phyloP scores from a whole-genome alignment of 2,329 filamentous ascomycete genomes.

The Arthrinium puccinioides region DNA sequence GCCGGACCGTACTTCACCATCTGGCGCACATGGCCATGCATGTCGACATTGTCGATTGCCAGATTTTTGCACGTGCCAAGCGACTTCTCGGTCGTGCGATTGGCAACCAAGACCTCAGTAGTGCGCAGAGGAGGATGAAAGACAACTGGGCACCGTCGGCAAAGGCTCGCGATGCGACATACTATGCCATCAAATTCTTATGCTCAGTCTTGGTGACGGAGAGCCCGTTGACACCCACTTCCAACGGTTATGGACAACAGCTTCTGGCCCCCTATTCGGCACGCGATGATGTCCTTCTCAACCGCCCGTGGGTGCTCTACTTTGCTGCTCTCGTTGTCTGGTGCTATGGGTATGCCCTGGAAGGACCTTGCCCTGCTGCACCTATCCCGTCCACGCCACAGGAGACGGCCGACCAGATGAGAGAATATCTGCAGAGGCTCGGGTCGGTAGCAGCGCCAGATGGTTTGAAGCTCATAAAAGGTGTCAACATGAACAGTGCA shows the following conservation, averaged over 20 bases:
- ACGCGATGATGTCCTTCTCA: conserved; percentile 80
- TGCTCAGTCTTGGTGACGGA: conserved; percentile 72
- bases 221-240: conserved; percentile 28
- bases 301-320: conserved; percentile 92
- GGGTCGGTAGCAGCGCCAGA: conserved; percentile 68
- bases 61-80: conserved; percentile 87
- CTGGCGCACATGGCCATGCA: conserved; percentile 97
- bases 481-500: conserved; percentile 77
- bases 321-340: conserved; percentile 89
- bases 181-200: conserved; percentile 85
- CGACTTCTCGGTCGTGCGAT: conserved; percentile 81
- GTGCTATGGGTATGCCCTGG: conserved; percentile 88
- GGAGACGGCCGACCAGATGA: conserved; percentile 72
- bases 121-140: conserved; percentile 76
- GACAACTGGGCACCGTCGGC: conserved; percentile 85
- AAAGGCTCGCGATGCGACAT: conserved; percentile 82
- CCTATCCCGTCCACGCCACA: conserved; percentile 49
- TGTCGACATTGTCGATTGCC: conserved; percentile 93
- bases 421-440: conserved; percentile 65
- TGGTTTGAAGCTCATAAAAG: conserved; percentile 64
- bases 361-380: conserved; percentile 60
- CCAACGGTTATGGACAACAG: conserved; percentile 27
- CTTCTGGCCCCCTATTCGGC: conserved; percentile 65
- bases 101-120: conserved; percentile 71
- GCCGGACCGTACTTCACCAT: conserved; percentile 82